Evolutionary conservation across 371 early-diverging fungal species (phyloP).

Genomic region (Mucor saturninus): DNA sequence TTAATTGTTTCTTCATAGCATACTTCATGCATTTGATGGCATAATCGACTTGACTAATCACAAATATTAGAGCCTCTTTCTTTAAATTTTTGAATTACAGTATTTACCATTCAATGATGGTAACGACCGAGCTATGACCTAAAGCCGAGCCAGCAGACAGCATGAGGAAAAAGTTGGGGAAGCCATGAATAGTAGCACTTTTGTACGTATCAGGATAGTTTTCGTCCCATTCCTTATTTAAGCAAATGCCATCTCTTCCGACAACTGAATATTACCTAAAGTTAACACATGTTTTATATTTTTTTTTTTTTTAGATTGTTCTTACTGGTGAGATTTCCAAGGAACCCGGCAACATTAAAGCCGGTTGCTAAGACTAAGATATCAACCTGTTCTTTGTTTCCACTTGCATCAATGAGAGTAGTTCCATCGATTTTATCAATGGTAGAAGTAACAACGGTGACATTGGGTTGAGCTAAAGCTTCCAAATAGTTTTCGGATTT

Average conservation of each 20-base stretch:
- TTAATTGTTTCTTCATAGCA: conserved; percentile 16
- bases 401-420: conserved; percentile 44
- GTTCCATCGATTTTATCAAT: conserved; percentile 45
- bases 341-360: conserved; percentile 52
- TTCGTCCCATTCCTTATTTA: conserved; percentile 22
- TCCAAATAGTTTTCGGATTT: conserved; percentile 55
- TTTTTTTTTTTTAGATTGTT: neutral
- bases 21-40: conserved; percentile 28
- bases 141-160: conserved; percentile 46
- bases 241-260: conserved; percentile 21
- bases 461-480: conserved; percentile 52
- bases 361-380: conserved; percentile 68
- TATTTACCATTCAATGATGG: conserved; percentile 34
- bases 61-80: neutral
- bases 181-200: conserved; percentile 30
- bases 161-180: conserved; percentile 49
- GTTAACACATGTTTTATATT: too few relatives aligned
- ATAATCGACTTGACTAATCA: conserved; percentile 29
- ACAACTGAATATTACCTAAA: conserved; percentile 6
- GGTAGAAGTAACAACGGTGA: conserved; percentile 47
- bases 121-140: conserved; percentile 43
- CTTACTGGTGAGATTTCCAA: conserved; percentile 27
- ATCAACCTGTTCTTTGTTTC: conserved; percentile 53
- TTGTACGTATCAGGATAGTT: conserved; percentile 32
- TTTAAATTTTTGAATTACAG: neutral